Evolutionary conservation across 768 basidiomycete genomes (phyloP).

Genomic region (Lentinula detonsa): DNA sequence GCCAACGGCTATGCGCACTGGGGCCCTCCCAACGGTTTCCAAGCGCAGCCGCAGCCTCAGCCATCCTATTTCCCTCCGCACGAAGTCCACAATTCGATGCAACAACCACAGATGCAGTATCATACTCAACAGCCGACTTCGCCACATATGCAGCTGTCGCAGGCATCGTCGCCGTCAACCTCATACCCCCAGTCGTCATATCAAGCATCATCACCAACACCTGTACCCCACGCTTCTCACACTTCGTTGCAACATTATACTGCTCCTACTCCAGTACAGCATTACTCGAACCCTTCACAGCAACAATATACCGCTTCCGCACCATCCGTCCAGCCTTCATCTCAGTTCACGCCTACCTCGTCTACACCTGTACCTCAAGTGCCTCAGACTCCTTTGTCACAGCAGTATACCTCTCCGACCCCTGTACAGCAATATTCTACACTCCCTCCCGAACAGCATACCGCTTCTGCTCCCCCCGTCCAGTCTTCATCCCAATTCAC

Average conservation of each 20-base stretch:
- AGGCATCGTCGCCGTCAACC: constrained; percentile 8
- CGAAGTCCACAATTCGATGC: background rate
- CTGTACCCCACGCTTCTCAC: constrained; percentile 15
- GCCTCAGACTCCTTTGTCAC: constrained; percentile 10
- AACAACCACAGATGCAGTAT: constrained; percentile 15
- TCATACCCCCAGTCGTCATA: background rate
- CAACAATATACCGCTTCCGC: constrained; percentile 10
- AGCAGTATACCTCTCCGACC: constrained; percentile 18
- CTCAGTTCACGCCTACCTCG: background rate
- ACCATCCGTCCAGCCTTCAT: background rate
- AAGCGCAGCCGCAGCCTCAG: constrained; percentile 15
- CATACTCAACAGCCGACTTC: constrained; percentile 11
- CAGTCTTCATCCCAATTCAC: constrained; percentile 16
- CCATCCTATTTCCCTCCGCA: constrained; percentile 17
- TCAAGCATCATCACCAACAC: constrained; percentile 13
- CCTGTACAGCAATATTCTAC: constrained; percentile 16
- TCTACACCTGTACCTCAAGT: background rate
- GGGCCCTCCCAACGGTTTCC: constrained; percentile 20
- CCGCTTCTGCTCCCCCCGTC: background rate
- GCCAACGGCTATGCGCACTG: constrained; percentile 28
- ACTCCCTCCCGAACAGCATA: constrained; percentile 10
- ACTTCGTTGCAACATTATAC: constrained; percentile 19
- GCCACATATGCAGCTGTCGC: constrained; percentile 12
- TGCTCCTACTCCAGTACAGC: constrained; percentile 14
- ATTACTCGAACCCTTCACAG: constrained; percentile 19